Conservation (phyloP, 2,329 filamentous ascomycete genomes). For the Orbilia javanica region DNA sequence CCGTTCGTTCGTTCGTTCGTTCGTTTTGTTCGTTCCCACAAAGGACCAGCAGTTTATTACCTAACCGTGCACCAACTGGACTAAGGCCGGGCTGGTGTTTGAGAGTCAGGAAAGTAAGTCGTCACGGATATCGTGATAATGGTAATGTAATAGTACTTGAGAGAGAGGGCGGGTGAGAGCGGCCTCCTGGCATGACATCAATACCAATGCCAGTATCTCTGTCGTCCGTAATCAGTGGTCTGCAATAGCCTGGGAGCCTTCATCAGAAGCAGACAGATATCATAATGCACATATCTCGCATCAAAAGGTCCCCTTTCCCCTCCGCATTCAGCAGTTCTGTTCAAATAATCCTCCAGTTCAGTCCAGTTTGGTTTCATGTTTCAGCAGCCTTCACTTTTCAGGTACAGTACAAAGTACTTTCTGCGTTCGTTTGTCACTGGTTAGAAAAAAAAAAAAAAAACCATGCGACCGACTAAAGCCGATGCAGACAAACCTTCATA, state of each 20-base stretch:
- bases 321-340: conserved; percentile 14
- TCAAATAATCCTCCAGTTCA: conserved; percentile 14
- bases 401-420: conserved; percentile 25
- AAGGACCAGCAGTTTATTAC: conserved; percentile 7
- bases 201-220: not conserved
- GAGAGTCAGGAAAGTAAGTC: not conserved
- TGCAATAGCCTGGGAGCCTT: too few relatives aligned
- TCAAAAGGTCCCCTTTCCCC: conserved; percentile 25
- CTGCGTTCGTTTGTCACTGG: not conserved
- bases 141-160: not conserved
- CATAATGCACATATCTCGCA: conserved; percentile 27
- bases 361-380: conserved; percentile 43
- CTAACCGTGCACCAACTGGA: conserved; percentile 10
- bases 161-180: not conserved
- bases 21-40: conserved; percentile 9
- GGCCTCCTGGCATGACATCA: not conserved
- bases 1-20: conserved; percentile 17
- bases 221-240: not conserved
- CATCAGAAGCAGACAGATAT: conserved; percentile 9
- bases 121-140: conserved; percentile 10
- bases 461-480: conserved; percentile 30
- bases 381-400: conserved; percentile 34
- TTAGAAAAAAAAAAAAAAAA: not conserved
- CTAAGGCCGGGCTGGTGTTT: not conserved
- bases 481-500: conserved; percentile 32